A percentile compares a stretch with the other conserved stretches of the same genome.
phyloP scores from a whole-genome alignment of 352 stramenopile species.

The Phytophthora sp. region DNA sequence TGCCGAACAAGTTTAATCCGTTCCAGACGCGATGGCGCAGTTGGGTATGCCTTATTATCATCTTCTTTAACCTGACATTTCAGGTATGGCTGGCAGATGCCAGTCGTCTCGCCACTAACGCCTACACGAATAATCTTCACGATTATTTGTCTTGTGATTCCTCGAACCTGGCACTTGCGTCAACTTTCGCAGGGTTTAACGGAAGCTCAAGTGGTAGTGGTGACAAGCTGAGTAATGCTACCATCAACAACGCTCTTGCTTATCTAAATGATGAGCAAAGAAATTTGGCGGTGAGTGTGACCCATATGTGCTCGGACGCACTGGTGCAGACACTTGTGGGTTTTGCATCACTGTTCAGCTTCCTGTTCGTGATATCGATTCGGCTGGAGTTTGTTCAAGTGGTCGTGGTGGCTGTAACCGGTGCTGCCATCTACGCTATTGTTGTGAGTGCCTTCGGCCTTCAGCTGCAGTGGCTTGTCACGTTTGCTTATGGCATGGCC shows the following conservation, averaged over 20 bases:
- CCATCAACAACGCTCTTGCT: slow-evolving; percentile 25
- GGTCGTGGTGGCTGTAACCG: slow-evolving; percentile 66
- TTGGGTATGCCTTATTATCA: slow-evolving; percentile 79
- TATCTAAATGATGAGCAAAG: slow-evolving; percentile 43
- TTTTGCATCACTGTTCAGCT: slow-evolving; percentile 80
- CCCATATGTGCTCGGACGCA: slow-evolving; percentile 58
- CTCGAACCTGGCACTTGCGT: slow-evolving; percentile 24
- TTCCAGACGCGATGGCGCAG: slow-evolving; percentile 79
- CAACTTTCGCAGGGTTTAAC: slow-evolving; percentile 32
- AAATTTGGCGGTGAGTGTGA: slow-evolving; percentile 42
- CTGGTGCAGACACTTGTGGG: slow-evolving; percentile 70
- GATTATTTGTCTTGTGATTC: slow-evolving; percentile 44
- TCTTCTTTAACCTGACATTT: slow-evolving; percentile 79
- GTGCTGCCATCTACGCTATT: slow-evolving; percentile 62
- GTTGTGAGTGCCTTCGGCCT: slow-evolving; percentile 63
- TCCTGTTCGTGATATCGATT: slow-evolving; percentile 85
- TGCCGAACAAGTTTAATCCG: slow-evolving; percentile 69
- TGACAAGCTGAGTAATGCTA: slow-evolving; percentile 22
- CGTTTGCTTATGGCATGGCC: slow-evolving; percentile 64
- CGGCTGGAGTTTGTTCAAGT: slow-evolving; percentile 90
- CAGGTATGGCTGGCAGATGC: slow-evolving; percentile 77
- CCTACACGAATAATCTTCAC: slow-evolving; percentile 49
- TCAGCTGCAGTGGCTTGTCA: slow-evolving; percentile 71
- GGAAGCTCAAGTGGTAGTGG: slow-evolving; percentile 27
- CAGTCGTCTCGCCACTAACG: slow-evolving; percentile 54